Evolutionary conservation across 2,329 filamentous ascomycete genomes (phyloP).

Genomic region (Exserohilum turcica): DNA sequence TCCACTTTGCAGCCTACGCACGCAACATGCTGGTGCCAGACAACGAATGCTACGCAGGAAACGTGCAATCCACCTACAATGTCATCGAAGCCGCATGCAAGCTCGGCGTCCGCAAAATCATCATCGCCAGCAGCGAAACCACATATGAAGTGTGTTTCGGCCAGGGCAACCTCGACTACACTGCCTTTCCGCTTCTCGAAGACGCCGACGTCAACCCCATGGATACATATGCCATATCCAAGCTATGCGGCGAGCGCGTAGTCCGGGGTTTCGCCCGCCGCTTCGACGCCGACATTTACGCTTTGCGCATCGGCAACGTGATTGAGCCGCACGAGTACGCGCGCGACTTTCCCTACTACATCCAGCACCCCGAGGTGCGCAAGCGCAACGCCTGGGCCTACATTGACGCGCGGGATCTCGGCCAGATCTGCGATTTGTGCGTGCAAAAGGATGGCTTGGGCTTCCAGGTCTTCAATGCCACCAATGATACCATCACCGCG

Average conservation of each 20-base stretch:
- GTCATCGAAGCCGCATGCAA: constrained; percentile 67
- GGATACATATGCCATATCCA: constrained; percentile 66
- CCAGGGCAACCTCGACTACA: constrained; percentile 62
- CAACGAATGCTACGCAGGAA: constrained; percentile 63
- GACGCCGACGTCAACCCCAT: constrained; percentile 64
- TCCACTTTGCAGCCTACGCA: constrained; percentile 65
- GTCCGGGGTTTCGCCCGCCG: constrained; percentile 62
- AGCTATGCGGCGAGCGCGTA: constrained; percentile 63
- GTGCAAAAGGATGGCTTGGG: constrained; percentile 61
- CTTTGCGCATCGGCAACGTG: constrained; percentile 64
- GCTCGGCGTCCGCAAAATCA: constrained; percentile 65
- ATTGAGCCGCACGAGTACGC: constrained; percentile 66
- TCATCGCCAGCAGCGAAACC: constrained; percentile 64
- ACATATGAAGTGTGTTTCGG: constrained; percentile 67
- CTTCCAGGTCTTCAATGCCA: constrained; percentile 69
- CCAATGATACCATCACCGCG: constrained; percentile 66
- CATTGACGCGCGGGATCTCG: constrained; percentile 66
- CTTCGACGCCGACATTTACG: constrained; percentile 64
- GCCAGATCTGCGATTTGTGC: constrained; percentile 63
- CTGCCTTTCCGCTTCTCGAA: constrained; percentile 64
- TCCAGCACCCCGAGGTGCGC: constrained; percentile 57
- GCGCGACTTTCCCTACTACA: constrained; percentile 57
- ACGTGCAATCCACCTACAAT: constrained; percentile 64
- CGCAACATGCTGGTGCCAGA: constrained; percentile 67
- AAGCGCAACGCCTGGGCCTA: constrained; percentile 67